Conservation (phyloP, 2,329 filamentous ascomycete species). For the Fusarium longipes region DNA sequence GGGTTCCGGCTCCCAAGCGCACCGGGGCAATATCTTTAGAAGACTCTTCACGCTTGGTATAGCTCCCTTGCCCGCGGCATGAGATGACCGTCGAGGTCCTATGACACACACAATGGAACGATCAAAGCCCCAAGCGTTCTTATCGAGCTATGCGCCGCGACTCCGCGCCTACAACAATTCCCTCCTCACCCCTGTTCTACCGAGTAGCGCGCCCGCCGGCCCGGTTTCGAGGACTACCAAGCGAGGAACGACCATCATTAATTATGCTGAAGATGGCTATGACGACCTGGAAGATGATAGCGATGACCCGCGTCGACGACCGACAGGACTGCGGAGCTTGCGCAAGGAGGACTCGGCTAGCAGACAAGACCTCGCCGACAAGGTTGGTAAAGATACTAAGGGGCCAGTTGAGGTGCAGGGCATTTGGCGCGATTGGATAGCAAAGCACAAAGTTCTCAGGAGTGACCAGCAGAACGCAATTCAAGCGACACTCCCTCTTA, state of each 20-base stretch:
- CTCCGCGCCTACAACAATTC: slow-evolving; percentile 92
- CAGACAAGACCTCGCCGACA: slow-evolving; percentile 74
- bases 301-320: slow-evolving; percentile 79
- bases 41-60: slow-evolving; percentile 38
- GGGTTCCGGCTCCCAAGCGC: neutral
- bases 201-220: slow-evolving; percentile 72
- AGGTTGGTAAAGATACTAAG: slow-evolving; percentile 83
- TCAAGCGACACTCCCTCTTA: slow-evolving; percentile 83
- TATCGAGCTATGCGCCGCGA: slow-evolving; percentile 91
- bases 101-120: slow-evolving; percentile 59
- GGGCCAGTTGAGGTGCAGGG: slow-evolving; percentile 86
- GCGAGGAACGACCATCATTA: slow-evolving; percentile 94
- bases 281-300: slow-evolving; percentile 82
- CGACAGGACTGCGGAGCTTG: slow-evolving; percentile 85
- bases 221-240: slow-evolving; percentile 88
- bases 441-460: slow-evolving; percentile 69
- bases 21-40: slow-evolving; percentile 24
- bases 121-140: slow-evolving; percentile 81
- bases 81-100: slow-evolving; percentile 46
- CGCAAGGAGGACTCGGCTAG: slow-evolving; percentile 78
- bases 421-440: slow-evolving; percentile 96
- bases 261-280: slow-evolving; percentile 96
- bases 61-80: slow-evolving; percentile 46
- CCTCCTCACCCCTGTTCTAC: slow-evolving; percentile 85
- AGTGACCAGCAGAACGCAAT: slow-evolving; percentile 71